Base-by-base conservation (phyloP, 345 rosid genomes). In the Aethionema arabicum region DNA sequence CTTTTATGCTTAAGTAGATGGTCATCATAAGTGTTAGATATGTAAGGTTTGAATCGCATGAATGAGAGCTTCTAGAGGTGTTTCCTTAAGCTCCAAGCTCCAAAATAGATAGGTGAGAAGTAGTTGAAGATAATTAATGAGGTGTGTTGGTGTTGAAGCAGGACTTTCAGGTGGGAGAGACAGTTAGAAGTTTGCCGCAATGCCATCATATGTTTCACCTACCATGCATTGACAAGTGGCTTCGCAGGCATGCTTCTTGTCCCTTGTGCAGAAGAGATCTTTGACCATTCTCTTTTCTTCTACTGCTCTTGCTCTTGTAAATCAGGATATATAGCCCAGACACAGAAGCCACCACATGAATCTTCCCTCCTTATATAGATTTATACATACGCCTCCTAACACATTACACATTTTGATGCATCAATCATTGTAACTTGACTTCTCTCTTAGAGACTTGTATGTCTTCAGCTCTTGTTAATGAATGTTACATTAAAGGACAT, bases 191-290 rank as follows among this genome's bases (percentile, higher is more conserved):
- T 65, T 79, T 95, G 83, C 99, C 97, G 37, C 92, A 95, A 44
- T 95, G 97, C 69, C 92, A 90, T 71, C 99, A 86, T 85, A 77
- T 83, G 95, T 95, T 95, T 78, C 99, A 95, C 77, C 80, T 86
- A 46, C 93, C 92, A 0, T 88, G 99, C 91, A 95, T 90, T 52
- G 99, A 95, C 74, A 83, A 86, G 67, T 95, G 99, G 99, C 96
- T 95, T 41, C 77, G 70, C 16, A 75, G 66, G 65, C 96, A 90
- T 58, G 96, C 84, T n/a, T 95, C 99, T 42, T 90, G 97, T 75
- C 99, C 99, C 0, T 63, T 95, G 15, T 95, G 99, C 83, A 86
- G 99, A 75, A 73, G 96, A 74, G 90, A 84, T 75, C 88, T 90
- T 70, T 93, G 61, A 74, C 55, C 9, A 21, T 35, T 39, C 15